Conservation (phyloP, 1,284 basidiomycete species). For the Mycosarcoma maydis region DNA sequence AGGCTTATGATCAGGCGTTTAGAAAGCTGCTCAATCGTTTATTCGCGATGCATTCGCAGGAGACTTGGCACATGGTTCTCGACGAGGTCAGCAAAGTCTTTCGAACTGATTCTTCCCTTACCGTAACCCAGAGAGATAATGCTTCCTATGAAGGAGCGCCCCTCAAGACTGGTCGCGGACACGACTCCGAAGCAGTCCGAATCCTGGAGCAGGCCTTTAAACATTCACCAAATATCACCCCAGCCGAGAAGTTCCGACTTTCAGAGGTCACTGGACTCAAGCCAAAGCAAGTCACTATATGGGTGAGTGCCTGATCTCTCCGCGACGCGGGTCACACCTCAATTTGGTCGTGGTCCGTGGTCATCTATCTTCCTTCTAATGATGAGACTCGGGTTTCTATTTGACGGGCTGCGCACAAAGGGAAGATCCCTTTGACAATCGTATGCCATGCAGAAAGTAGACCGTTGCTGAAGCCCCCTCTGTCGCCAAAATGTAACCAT, state of each 20-base stretch:
- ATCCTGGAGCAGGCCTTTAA: constrained; percentile 61
- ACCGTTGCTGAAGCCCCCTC: too few relatives aligned
- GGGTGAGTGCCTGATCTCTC: constrained; percentile 54
- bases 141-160: too few relatives aligned
- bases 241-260: constrained; percentile 60
- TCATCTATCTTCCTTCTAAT: neutral
- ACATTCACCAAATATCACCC: constrained; percentile 60
- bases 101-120: too few relatives aligned
- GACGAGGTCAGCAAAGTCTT: neutral
- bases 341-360: neutral
- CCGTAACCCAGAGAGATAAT: too few relatives aligned
- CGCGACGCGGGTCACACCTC: neutral
- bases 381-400: too few relatives aligned
- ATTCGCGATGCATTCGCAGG: neutral
- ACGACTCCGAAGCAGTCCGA: constrained; percentile 40
- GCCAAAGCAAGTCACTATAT: constrained; percentile 64
- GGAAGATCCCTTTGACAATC: neutral
- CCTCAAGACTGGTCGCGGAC: constrained; percentile 17
- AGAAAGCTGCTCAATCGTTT: neutral
- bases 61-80: neutral
- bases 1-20: neutral
- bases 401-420: too few relatives aligned
- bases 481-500: too few relatives aligned
- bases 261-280: constrained; percentile 58
- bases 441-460: too few relatives aligned